Evolutionary conservation across 179 eudicot species (phyloP), one percentile per base, ranked within the genome.

Genomic region (Silene vulgaris): DNA sequence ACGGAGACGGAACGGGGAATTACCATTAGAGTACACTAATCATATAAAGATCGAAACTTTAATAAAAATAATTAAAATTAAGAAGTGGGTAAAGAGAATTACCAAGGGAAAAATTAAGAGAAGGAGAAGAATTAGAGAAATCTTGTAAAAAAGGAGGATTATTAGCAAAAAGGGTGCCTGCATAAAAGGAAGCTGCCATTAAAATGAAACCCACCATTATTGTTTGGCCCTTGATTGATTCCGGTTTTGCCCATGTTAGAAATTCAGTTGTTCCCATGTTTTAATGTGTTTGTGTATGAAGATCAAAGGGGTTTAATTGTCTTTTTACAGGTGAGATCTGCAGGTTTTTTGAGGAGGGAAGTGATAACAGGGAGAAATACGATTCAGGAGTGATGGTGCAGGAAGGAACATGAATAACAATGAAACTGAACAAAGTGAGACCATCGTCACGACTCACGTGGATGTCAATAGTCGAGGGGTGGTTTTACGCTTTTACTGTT

Each of bases 111-210:
- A 79, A 78, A 79, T 67, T 71, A 45, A 75, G 74, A 75, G 82
- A 71, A 74, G 82, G 65, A 59, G 82, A 45, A 40, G 80, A 59
- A 17, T 68, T 77, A 3, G 85, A 29, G n/a, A 75, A 70, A 63
- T 77, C 71, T 5, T 48, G 62, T 14, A 79, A 45, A 72, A 82
- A 40, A 29, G 89, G 76, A 43, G 86, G 83, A 74, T 79, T 86
- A 65, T 54, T 78, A 76, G 76, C 76, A 59, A 87, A 91, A 65
- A 93, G 89, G 9, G 91, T 91, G 69, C 97, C 97, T 11, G 87
- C 82, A 78, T 86, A 91, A 74, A 93, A 93, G 0, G 93, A 89
- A 21, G 85, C 88, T 0, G 85, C 86, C 83, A 88, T 91, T 21
- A 93, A 69, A 59, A 91, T 78, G 14, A 93, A 85, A 65, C 85